Evolutionary conservation across 1,284 basidiomycete genomes (phyloP), one percentile per base, ranked within the genome.

Genomic region (Heterobasidion annosum): DNA sequence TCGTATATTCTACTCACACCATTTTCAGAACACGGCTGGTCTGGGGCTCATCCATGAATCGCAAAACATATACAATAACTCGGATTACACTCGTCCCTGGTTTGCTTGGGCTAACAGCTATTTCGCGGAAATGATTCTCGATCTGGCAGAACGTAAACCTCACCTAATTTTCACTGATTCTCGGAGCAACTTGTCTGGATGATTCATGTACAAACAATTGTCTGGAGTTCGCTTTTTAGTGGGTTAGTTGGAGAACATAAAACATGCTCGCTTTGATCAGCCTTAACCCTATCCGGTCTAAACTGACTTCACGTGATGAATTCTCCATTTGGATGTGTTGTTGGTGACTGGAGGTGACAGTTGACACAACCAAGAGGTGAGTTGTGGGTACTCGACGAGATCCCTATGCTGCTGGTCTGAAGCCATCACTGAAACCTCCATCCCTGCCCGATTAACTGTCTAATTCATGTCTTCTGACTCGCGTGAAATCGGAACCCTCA

Each of bases 401-500:
- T 25, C 25, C 25, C 25, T 2, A 25, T 25, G 25, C 25, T 25
- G 25, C 25, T 25, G 25, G 25, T 25, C 25, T 25, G 25, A 25
- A 25, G 25, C 25, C 25, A 25, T 25, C 25, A 25, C 25, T 25
- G 25, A 25, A 25, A 25, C 25, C 25, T 25, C 25, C 25, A 25
- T 25, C 25, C 25, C 4, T 25, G 25, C 25, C 25, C 3, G 25
- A 25, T 25, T 7, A 4, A 40, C 12, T 47, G 25, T 52, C 43
- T 25, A 45, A 57, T 59, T 48, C 63, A 84, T 84, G 83, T 71
- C 79, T 57, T 68, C 74, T 57, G 73, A 76, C 55, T 77, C 82
- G 54, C 82, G 78, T 63, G 85, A 90, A 70, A 87, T 97, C 56
- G 96, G 96, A 55, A 98, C 96, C 34, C 84, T 99, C 68, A 87